phyloP scores from a whole-genome alignment of 148 eudicot genomes.

The Vaccinium corymbosum region DNA sequence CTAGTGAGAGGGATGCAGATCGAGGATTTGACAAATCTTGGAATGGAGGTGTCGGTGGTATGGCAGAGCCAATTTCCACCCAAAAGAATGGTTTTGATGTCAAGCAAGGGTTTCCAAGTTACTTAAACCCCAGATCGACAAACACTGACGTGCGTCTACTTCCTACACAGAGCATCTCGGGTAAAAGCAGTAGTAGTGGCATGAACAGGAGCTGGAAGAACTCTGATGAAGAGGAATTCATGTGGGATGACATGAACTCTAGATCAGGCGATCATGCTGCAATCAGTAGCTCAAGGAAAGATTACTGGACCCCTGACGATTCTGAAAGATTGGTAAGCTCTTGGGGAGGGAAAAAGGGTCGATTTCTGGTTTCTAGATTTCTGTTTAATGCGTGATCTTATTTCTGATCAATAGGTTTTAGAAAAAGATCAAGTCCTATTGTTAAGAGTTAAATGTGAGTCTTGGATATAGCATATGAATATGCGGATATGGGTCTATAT shows the following conservation, averaged over 20 bases:
- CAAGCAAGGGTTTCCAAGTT: slow-evolving; percentile 45
- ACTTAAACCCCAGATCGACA: slow-evolving; percentile 30
- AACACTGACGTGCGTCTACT: slow-evolving; percentile 28
- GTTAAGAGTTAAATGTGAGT: not conserved
- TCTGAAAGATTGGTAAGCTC: slow-evolving; percentile 55
- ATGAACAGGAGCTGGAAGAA: slow-evolving; percentile 76
- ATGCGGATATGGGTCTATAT: not conserved
- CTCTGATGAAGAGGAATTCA: slow-evolving; percentile 91
- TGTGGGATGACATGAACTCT: slow-evolving; percentile 75
- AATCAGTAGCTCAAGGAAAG: slow-evolving; percentile 31
- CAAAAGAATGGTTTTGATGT: slow-evolving; percentile 59
- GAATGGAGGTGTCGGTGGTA: slow-evolving; percentile 47
- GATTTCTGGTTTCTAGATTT: not conserved
- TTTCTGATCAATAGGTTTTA: not conserved
- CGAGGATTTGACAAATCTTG: slow-evolving; percentile 44
- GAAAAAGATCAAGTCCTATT: not conserved
- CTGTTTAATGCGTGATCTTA: not conserved
- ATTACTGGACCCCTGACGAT: slow-evolving; percentile 40
- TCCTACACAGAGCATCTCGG: slow-evolving; percentile 29
- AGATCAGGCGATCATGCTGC: slow-evolving; percentile 33
- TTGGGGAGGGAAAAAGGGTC: not conserved
- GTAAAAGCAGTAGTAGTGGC: slow-evolving; percentile 45
- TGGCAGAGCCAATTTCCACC: slow-evolving; percentile 42
- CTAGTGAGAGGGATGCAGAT: slow-evolving; percentile 35
- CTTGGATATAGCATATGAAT: not conserved